These are phyloP conservation scores for Macrolepiota fuliginosa DNA, from an alignment of 768 basidiomycete species.

Conservation along the genomic window DNA sequence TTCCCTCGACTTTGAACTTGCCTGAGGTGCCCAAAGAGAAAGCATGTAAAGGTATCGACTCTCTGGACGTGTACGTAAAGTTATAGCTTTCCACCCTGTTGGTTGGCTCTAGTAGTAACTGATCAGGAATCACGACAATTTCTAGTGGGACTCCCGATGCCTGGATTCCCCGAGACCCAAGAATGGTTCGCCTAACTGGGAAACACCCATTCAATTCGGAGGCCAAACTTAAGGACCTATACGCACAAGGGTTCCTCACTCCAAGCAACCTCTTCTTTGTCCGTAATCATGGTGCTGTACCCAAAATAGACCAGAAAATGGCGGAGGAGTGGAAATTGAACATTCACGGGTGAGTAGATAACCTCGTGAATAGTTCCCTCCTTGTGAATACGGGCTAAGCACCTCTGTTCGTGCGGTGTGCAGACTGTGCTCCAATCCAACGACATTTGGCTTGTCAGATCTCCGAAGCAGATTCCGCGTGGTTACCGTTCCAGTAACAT, in stretches of 20 bases:
- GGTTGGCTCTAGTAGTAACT: no score
- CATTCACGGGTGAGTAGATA: slow-evolving; percentile 34
- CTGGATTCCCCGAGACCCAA: slow-evolving; percentile 29
- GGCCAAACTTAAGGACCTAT: slow-evolving; percentile 42
- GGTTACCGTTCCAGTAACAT: slow-evolving; percentile 57
- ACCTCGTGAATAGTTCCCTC: neutral
- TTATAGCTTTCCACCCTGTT: no score
- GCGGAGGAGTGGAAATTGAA: slow-evolving; percentile 42
- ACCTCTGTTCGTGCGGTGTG: no score
- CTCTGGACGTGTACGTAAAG: slow-evolving; percentile 12
- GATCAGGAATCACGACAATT: neutral
- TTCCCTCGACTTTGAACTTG: slow-evolving; percentile 1
- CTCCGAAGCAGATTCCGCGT: slow-evolving; percentile 44
- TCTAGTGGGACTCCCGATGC: slow-evolving; percentile 24
- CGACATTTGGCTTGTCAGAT: slow-evolving; percentile 40
- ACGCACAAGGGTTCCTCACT: slow-evolving; percentile 51
- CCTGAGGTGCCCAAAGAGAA: slow-evolving; percentile 8
- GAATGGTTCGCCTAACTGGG: slow-evolving; percentile 51
- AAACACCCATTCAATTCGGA: slow-evolving; percentile 65
- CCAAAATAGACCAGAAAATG: slow-evolving; percentile 35
- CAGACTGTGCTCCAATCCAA: slow-evolving; percentile 31
- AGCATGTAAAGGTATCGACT: neutral
- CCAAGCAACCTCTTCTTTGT: slow-evolving; percentile 54
- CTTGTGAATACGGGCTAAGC: neutral
- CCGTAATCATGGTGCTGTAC: slow-evolving; percentile 63